Percentiles rank a stretch among this genome's conserved stretches.
phyloP scores from a whole-genome alignment of 306 rosid species.

The Fragaria iinumae region DNA sequence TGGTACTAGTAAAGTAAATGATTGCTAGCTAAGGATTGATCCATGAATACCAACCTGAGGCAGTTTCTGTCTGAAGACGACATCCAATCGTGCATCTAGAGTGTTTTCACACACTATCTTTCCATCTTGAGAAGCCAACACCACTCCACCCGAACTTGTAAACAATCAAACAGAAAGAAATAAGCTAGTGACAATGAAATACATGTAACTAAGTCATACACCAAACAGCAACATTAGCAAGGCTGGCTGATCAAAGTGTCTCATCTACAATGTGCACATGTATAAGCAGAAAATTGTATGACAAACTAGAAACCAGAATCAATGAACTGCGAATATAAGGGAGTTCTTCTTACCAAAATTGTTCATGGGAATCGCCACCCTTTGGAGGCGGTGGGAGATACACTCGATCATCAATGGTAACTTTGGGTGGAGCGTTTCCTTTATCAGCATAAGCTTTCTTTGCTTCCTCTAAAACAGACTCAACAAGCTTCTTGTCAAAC shows the following conservation, averaged over 20 bases:
- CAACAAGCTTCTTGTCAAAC: conserved; percentile 43
- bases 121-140: conserved; percentile 65
- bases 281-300: background rate
- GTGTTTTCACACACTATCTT: conserved; percentile 68
- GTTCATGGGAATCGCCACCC: conserved; percentile 33
- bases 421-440: conserved; percentile 27
- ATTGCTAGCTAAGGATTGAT: background rate
- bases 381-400: conserved; percentile 53
- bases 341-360: conserved; percentile 38
- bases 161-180: conserved; percentile 3
- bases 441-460: conserved; percentile 48
- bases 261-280: background rate
- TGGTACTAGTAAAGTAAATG: background rate
- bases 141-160: conserved; percentile 60
- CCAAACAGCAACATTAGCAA: background rate
- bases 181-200: background rate
- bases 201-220: background rate
- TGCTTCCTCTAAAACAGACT: conserved; percentile 53
- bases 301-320: background rate
- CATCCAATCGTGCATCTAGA: conserved; percentile 56
- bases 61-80: conserved; percentile 51
- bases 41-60: conserved; percentile 47
- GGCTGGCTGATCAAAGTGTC: background rate
- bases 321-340: background rate
- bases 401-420: conserved; percentile 44